Percentiles rank a stretch among this genome's conserved stretches.
Evolutionary conservation across 768 basidiomycete genomes (phyloP).

Genomic region (Heimioporus sp.): DNA sequence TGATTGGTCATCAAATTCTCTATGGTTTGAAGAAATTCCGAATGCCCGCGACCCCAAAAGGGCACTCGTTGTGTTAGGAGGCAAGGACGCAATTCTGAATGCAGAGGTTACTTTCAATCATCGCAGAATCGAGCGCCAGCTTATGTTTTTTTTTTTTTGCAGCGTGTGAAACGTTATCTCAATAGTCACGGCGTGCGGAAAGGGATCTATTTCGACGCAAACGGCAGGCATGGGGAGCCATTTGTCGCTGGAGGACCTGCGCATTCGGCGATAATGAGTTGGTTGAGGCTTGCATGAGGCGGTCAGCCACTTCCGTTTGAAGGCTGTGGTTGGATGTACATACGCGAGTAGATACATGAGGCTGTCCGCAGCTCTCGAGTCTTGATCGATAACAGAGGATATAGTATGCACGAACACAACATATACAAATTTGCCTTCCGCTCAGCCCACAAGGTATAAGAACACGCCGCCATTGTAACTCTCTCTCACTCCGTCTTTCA

Average conservation of each 20-base stretch:
- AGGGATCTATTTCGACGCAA: constrained; percentile 61
- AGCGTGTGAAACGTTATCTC: constrained; percentile 77
- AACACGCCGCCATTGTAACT: constrained; percentile 2
- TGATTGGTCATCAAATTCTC: constrained; percentile 82
- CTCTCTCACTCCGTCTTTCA: constrained; percentile 18
- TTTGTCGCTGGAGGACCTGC: constrained; percentile 51
- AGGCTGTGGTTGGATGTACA: constrained; percentile 1
- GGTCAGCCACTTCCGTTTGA: constrained; percentile 3
- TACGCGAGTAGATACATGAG: neutral
- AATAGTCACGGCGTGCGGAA: constrained; percentile 69
- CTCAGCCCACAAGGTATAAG: constrained; percentile 16
- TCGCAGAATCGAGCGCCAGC: neutral
- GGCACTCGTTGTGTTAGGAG: constrained; percentile 78
- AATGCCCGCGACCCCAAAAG: constrained; percentile 65
- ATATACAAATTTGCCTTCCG: constrained; percentile 22
- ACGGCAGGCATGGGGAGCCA: constrained; percentile 62
- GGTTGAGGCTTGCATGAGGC: constrained; percentile 43
- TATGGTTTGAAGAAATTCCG: constrained; percentile 91
- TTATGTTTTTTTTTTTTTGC: constrained; percentile 1
- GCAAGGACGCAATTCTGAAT: constrained; percentile 76
- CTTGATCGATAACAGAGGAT: constrained; percentile 24
- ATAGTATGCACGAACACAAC: constrained; percentile 18
- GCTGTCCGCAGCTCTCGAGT: no score
- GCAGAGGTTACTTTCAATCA: constrained; percentile 48
- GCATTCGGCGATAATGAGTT: constrained; percentile 57